A percentile compares a stretch with the other conserved stretches of the same genome.
phyloP scores from a whole-genome alignment of 495 filamentous ascomycete species.

The Penicillium ochrochloron region DNA sequence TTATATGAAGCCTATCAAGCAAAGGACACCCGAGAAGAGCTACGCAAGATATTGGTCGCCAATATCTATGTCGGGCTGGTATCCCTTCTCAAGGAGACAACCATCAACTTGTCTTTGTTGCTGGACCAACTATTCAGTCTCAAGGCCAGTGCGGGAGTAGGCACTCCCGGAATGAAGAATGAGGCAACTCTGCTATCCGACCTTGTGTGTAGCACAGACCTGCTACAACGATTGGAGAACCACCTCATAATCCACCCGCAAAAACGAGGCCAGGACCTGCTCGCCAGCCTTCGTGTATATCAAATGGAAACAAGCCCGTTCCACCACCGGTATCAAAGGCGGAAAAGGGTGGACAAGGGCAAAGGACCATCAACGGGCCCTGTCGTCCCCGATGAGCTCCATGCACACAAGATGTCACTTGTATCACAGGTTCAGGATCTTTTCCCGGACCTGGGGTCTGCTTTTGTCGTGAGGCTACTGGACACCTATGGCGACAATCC shows the following conservation, averaged over 20 bases:
- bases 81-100: conserved; percentile 66
- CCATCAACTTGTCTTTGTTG: conserved; percentile 70
- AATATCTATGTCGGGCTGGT: conserved; percentile 73
- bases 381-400: conserved; percentile 57
- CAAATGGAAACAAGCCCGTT: conserved; percentile 53
- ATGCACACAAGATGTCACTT: conserved; percentile 80
- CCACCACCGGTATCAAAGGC: conserved; percentile 58
- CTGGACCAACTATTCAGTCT: conserved; percentile 83
- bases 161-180: conserved; percentile 44
- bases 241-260: conserved; percentile 58
- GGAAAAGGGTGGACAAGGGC: conserved; percentile 69
- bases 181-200: conserved; percentile 51
- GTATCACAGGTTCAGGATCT: conserved; percentile 89
- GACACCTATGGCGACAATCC: conserved; percentile 78
- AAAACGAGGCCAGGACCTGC: conserved; percentile 49
- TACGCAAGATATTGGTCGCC: conserved; percentile 66
- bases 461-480: conserved; percentile 77
- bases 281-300: conserved; percentile 48
- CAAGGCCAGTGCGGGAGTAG: conserved; percentile 65
- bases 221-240: conserved; percentile 52
- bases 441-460: conserved; percentile 86
- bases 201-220: conserved; percentile 48
- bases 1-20: conserved; percentile 67
- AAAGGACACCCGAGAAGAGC: conserved; percentile 50
- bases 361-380: conserved; percentile 59